Base-by-base conservation (phyloP, 768 basidiomycete genomes). In the Chalciporus chontae region DNA sequence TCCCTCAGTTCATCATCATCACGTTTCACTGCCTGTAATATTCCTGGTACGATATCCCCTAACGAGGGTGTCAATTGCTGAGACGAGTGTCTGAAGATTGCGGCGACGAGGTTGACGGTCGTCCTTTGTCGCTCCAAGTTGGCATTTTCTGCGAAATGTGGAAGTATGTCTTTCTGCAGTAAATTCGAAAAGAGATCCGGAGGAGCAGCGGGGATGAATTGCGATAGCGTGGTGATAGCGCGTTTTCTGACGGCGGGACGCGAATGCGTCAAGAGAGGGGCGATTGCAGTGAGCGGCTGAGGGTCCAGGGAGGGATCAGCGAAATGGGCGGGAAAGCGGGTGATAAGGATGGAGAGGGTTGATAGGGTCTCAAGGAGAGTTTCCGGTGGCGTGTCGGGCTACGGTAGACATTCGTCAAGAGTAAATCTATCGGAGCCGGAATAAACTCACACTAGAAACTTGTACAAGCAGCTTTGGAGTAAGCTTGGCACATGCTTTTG, bases 231-330 rank as follows among this genome's bases (percentile, higher is more conserved):
- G 32, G 84, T 74, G 51, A 97, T 94, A 3, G 92, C 89, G 45
- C 94, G 87, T 73, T 98, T 98, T 44, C 94, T 83, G 46, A 98
- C 90, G 0, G 92, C 91, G 9, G 88, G 80, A 4, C 93, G 84
- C 8, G 77, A 62, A 69, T 87, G 89, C n/a, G 74, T 77, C 40
- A 91, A 78, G 26, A 89, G 77, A 32, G 81, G 90, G 1, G 80
- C 85, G 47, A 88, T 78, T 17, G 85, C 82, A 5, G 71, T 64
- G 5, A 93, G 70, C 27, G 91, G 85, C 40, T 77, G 77, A 14
- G 83, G 78, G 41, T 71, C 63, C 45, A 85, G 68, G 34, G 71
- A 68, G 21, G 79, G 70, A 49, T 73, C 73, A 31, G 83, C 70
- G 40, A 92, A 72, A 59, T 86, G 78, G 43, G 74, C 74, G 3